Conservation (phyloP, 768 basidiomycete species). For the Crepidotus variabilis region DNA sequence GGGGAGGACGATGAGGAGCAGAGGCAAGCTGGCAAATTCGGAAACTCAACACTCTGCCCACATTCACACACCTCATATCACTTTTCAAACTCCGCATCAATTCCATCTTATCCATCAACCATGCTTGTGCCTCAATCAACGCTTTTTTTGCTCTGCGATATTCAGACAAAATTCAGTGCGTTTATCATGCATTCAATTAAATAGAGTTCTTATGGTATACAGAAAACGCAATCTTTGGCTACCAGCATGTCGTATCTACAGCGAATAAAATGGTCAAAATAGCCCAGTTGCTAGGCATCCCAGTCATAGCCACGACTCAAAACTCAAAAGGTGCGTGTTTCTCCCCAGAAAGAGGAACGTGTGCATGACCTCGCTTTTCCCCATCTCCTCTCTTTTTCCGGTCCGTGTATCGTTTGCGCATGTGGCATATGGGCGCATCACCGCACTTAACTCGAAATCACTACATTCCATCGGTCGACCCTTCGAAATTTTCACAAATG, state of each 20-base stretch:
- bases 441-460: background rate
- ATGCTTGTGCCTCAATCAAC: constrained; percentile 33
- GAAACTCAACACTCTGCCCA: constrained; percentile 17
- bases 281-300: constrained; percentile 67
- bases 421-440: background rate
- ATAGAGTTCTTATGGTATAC: constrained; percentile 1
- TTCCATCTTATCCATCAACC: constrained; percentile 21
- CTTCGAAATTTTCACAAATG: background rate
- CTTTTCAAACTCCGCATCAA: constrained; percentile 11
- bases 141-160: constrained; percentile 79
- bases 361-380: background rate
- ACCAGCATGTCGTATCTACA: constrained; percentile 64
- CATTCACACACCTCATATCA: constrained; percentile 12
- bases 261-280: constrained; percentile 74
- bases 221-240: constrained; percentile 58
- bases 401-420: background rate
- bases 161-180: constrained; percentile 76
- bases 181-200: constrained; percentile 1
- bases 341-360: background rate
- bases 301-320: constrained; percentile 82
- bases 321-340: constrained; percentile 62
- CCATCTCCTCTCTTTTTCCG: background rate
- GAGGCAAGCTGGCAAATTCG: constrained; percentile 13
- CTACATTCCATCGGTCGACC: too few relatives aligned
- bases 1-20: background rate